Conservation (phyloP, 2,329 filamentous ascomycete genomes). For the Cercospora janseana region DNA sequence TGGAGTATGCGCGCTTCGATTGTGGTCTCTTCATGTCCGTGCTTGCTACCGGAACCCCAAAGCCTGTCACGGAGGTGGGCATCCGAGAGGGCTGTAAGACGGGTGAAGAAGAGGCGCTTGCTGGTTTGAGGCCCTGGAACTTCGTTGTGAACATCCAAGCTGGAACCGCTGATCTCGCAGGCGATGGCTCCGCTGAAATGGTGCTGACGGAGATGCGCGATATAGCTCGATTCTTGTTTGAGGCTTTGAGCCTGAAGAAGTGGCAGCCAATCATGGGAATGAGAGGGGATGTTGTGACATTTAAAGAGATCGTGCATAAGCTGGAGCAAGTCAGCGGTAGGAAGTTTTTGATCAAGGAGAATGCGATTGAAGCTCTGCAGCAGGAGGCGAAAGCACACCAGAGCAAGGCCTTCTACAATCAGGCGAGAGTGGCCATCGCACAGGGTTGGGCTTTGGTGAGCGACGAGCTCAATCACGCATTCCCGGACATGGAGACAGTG, state of each 20-base stretch:
- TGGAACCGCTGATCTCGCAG: constrained; percentile 51
- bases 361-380: constrained; percentile 27
- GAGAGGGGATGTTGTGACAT: constrained; percentile 31
- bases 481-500: constrained; percentile 31
- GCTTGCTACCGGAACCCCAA: constrained; percentile 34
- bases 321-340: constrained; percentile 32
- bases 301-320: constrained; percentile 29
- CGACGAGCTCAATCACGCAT: constrained; percentile 31
- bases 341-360: constrained; percentile 32
- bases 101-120: constrained; percentile 35
- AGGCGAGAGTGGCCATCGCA: constrained; percentile 29
- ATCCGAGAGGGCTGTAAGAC: constrained; percentile 23
- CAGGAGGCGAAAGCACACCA: constrained; percentile 19
- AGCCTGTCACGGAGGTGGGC: constrained; percentile 27
- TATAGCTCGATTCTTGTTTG: constrained; percentile 49
- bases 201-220: constrained; percentile 53
- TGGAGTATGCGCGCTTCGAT: constrained; percentile 32
- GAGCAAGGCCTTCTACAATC: constrained; percentile 34
- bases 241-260: constrained; percentile 42
- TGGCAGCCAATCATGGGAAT: constrained; percentile 48
- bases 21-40: constrained; percentile 35
- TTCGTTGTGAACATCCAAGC: constrained; percentile 48
- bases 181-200: constrained; percentile 47
- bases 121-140: constrained; percentile 39
- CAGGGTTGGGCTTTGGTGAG: constrained; percentile 29